These are phyloP conservation scores for Xylariaceae sp. DNA, from an alignment of 2,329 filamentous ascomycete genomes.

Conservation along the genomic window DNA sequence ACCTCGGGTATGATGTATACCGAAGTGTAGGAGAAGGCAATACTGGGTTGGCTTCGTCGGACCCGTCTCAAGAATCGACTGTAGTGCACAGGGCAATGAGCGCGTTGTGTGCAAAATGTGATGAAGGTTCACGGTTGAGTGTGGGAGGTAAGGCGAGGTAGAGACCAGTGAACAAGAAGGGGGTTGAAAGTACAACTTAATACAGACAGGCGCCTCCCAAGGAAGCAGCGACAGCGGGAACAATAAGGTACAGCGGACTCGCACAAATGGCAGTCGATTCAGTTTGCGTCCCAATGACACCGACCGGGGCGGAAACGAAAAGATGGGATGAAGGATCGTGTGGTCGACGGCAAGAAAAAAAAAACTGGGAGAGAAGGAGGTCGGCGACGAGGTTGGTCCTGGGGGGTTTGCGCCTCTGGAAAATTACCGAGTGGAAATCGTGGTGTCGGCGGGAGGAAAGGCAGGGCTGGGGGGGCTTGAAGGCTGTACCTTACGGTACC, in stretches of 20 bases:
- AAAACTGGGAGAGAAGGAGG: constrained; percentile 13
- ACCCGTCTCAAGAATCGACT: too few species aligned
- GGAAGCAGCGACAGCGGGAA: constrained; percentile 9
- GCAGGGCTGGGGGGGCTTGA: constrained; percentile 3
- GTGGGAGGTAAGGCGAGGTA: too few species aligned
- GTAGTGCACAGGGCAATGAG: too few species aligned
- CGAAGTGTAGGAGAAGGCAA: too few species aligned
- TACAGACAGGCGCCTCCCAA: constrained; percentile 4
- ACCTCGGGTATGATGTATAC: too few species aligned
- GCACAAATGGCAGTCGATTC: constrained; percentile 9
- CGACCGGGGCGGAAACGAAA: constrained; percentile 11
- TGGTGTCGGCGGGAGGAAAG: constrained; percentile 1
- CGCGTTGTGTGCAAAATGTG: too few species aligned
- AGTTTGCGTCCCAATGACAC: constrained; percentile 5
- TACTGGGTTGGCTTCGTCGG: too few species aligned
- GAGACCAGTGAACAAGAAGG: background rate
- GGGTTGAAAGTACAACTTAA: constrained; percentile 1
- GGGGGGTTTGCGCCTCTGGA: constrained; percentile 13
- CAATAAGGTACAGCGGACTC: constrained; percentile 2
- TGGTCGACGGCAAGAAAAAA: constrained; percentile 6
- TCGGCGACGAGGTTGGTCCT: constrained; percentile 17
- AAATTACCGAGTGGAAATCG: constrained; percentile 15
- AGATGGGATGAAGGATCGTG: constrained; percentile 13
- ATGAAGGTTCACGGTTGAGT: too few species aligned
- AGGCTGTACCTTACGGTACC: background rate